Conservation (phyloP, 306 rosid genomes). For the Acacia confusa region DNA sequence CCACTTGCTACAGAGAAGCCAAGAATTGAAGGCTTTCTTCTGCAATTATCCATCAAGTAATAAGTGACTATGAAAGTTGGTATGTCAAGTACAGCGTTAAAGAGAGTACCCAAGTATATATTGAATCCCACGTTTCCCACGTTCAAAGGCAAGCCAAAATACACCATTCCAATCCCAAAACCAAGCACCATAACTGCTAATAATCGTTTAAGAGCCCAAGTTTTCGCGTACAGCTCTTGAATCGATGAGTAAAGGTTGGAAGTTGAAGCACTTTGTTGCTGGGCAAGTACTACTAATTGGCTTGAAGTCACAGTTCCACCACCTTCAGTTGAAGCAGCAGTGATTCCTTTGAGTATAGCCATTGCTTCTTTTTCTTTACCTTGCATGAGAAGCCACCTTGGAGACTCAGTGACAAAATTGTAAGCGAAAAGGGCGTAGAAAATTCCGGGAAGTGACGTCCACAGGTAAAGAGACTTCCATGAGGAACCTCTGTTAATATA, state of each 20-base stretch:
- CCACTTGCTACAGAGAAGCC: constrained; percentile 8
- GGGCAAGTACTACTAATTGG: neutral
- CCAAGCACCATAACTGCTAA: neutral
- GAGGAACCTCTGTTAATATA: constrained; percentile 20
- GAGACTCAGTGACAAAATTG: constrained; percentile 11
- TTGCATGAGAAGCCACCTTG: constrained; percentile 20
- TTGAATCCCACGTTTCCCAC: constrained; percentile 34
- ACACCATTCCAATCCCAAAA: constrained; percentile 36
- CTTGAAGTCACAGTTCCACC: no score
- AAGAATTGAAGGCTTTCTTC: constrained; percentile 1
- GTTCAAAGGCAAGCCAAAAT: constrained; percentile 35
- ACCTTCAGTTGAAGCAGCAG: no score
- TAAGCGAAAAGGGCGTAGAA: neutral
- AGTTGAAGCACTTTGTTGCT: neutral
- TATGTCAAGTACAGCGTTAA: constrained; percentile 32
- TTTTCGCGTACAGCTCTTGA: neutral
- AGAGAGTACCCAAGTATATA: constrained; percentile 8
- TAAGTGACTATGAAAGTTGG: constrained; percentile 16
- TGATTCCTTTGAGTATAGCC: neutral
- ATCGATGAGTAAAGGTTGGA: neutral
- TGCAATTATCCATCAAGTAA: neutral
- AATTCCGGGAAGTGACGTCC: constrained; percentile 29
- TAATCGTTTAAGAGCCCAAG: constrained; percentile 16
- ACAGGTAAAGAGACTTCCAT: constrained; percentile 26
- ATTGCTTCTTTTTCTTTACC: neutral